Conservation (phyloP, 2,329 filamentous ascomycete species). For the Aspergillus awamori region DNA sequence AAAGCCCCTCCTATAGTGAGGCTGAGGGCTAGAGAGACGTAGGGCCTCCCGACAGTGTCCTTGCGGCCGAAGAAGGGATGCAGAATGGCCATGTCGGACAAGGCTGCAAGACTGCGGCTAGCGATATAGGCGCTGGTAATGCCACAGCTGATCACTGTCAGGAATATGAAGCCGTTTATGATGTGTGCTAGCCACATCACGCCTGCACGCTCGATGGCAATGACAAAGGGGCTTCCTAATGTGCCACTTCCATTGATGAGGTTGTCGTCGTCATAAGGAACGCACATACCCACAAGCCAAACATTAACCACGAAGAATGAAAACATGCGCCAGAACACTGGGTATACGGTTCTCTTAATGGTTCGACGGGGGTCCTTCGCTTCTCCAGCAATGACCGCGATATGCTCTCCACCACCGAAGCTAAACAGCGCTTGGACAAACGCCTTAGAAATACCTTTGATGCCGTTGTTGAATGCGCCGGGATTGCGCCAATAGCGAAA, state of each 20-base stretch:
- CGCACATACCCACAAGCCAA: conserved; percentile 41
- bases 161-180: conserved; percentile 40
- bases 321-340: conserved; percentile 40
- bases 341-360: conserved; percentile 34
- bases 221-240: conserved; percentile 36
- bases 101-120: conserved; percentile 36
- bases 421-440: conserved; percentile 40
- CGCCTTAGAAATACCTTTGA: conserved; percentile 40
- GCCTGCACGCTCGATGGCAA: conserved; percentile 32
- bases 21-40: conserved; percentile 32
- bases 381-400: conserved; percentile 39
- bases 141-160: conserved; percentile 39
- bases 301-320: conserved; percentile 40
- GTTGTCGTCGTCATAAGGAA: conserved; percentile 33
- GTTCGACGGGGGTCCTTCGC: conserved; percentile 33
- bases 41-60: conserved; percentile 32
- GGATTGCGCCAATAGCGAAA: conserved; percentile 35
- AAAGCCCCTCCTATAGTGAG: conserved; percentile 35
- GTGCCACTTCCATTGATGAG: conserved; percentile 34
- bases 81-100: conserved; percentile 32
- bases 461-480: conserved; percentile 34
- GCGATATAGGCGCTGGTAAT: conserved; percentile 40
- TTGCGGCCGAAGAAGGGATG: conserved; percentile 28
- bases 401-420: conserved; percentile 37
- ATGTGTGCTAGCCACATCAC: conserved; percentile 35